These are phyloP conservation scores for Xenoacremonium recifei DNA, from an alignment of 2,329 filamentous ascomycete species.

Conservation along the genomic window DNA sequence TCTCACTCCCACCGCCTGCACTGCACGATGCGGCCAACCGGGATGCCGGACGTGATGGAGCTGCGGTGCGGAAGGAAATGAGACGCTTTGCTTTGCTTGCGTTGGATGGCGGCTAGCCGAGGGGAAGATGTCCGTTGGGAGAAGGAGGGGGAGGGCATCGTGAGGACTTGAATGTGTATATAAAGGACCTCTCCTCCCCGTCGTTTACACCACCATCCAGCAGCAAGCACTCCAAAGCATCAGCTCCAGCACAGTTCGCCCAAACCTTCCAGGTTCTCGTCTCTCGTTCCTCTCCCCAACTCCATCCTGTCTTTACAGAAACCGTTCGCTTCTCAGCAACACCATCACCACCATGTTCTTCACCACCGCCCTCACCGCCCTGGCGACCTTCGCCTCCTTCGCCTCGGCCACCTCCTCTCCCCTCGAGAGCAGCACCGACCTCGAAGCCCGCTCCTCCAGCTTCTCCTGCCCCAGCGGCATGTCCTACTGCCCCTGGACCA, in stretches of 20 bases:
- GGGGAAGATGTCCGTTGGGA: no score
- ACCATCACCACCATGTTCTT: slow-evolving; percentile 28
- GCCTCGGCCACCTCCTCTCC: slow-evolving; percentile 16
- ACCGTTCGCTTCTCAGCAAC: not conserved
- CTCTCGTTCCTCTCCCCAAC: not conserved
- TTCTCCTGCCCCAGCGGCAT: slow-evolving; percentile 34
- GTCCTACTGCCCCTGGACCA: slow-evolving; percentile 37
- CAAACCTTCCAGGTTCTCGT: not conserved
- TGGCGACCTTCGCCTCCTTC: slow-evolving; percentile 27
- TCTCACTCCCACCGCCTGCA: no score
- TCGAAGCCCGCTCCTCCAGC: slow-evolving; percentile 14
- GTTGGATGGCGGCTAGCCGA: no score
- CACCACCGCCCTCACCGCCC: slow-evolving; percentile 23
- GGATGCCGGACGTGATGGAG: no score
- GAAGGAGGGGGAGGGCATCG: not conserved
- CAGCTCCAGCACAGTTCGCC: not conserved
- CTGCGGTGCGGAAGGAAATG: no score
- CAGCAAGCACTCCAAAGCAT: not conserved
- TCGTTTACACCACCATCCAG: not conserved
- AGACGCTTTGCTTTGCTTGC: no score
- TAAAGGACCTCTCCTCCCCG: not conserved
- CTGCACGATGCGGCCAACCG: no score
- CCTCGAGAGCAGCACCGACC: slow-evolving; percentile 16
- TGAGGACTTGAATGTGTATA: not conserved
- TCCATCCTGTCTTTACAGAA: not conserved